These are phyloP conservation scores for Lepiota brunneoincarnata DNA, from an alignment of 768 basidiomycete genomes.

Conservation along the genomic window DNA sequence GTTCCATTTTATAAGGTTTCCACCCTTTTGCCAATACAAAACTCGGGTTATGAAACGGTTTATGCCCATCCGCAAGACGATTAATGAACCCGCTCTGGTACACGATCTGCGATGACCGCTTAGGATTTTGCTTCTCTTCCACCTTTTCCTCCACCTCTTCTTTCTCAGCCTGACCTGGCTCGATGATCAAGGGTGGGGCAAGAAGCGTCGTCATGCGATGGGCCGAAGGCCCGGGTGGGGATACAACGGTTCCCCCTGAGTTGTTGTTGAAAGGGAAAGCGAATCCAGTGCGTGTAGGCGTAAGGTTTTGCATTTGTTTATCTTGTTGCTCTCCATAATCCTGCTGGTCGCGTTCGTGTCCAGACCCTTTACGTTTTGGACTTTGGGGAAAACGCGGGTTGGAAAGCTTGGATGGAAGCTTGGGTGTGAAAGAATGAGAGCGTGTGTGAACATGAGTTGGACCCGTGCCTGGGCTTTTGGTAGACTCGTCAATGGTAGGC, in stretches of 20 bases:
- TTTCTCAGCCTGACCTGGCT: constrained; percentile 27
- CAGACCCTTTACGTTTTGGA: constrained; percentile 54
- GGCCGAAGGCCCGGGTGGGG: neutral
- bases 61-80: constrained; percentile 51
- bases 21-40: constrained; percentile 60
- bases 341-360: constrained; percentile 1
- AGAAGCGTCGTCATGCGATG: constrained; percentile 33
- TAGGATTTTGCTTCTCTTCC: constrained; percentile 28
- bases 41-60: constrained; percentile 25
- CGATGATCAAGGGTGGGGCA: constrained; percentile 48
- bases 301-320: constrained; percentile 1
- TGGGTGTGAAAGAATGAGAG: constrained; percentile 70
- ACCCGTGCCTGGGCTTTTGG: neutral
- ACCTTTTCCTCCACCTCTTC: constrained; percentile 21
- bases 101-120: constrained; percentile 76
- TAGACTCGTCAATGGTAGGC: constrained; percentile 33
- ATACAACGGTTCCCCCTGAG: constrained; percentile 17
- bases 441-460: constrained; percentile 55
- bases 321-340: neutral
- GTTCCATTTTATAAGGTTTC: constrained; percentile 83
- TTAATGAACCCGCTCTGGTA: constrained; percentile 77
- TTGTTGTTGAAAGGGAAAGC: constrained; percentile 5
- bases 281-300: constrained; percentile 11
- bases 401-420: constrained; percentile 66
- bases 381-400: constrained; percentile 33